These are phyloP conservation scores for Hortiboletus flavorubellus DNA, from an alignment of 768 basidiomycete species.

Conservation along the genomic window DNA sequence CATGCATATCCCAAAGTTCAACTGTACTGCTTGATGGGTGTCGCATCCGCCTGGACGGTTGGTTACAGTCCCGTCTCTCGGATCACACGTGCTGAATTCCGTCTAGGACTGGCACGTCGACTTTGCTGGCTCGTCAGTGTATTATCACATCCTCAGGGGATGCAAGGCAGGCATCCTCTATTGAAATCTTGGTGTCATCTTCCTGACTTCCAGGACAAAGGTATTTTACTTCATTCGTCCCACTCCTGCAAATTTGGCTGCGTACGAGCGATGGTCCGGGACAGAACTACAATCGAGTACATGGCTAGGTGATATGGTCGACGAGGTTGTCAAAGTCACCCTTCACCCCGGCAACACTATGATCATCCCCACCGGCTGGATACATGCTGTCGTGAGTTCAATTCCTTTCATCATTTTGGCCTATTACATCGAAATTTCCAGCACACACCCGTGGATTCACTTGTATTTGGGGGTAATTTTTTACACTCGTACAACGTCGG, in stretches of 20 bases:
- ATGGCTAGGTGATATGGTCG: slow-evolving; percentile 92
- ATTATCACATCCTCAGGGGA: slow-evolving; percentile 89
- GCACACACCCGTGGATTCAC: slow-evolving; percentile 88
- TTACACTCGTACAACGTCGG: slow-evolving; percentile 87
- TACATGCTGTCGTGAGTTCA: slow-evolving; percentile 85
- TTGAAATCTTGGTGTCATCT: neutral
- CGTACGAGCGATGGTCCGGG: slow-evolving; percentile 93
- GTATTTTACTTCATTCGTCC: slow-evolving; percentile 95
- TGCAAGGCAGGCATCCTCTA: slow-evolving; percentile 55
- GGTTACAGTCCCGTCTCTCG: slow-evolving; percentile 25
- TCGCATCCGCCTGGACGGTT: slow-evolving; percentile 91
- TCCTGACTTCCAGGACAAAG: slow-evolving; percentile 36
- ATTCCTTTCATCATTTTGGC: neutral
- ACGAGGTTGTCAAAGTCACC: slow-evolving; percentile 86
- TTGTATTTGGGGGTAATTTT: slow-evolving; percentile 98
- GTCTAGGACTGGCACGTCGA: slow-evolving; percentile 95
- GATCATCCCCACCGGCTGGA: slow-evolving; percentile 97
- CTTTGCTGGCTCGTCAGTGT: slow-evolving; percentile 97
- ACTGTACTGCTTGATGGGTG: slow-evolving; percentile 96
- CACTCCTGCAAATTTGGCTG: slow-evolving; percentile 77
- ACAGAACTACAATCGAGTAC: slow-evolving; percentile 82
- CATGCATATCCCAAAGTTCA: slow-evolving; percentile 90
- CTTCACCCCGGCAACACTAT: slow-evolving; percentile 78
- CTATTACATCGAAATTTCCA: slow-evolving; percentile 30
- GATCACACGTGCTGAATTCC: neutral